Evolutionary conservation across 2,329 filamentous ascomycete genomes (phyloP).

Genomic region (Nemania diffusa): DNA sequence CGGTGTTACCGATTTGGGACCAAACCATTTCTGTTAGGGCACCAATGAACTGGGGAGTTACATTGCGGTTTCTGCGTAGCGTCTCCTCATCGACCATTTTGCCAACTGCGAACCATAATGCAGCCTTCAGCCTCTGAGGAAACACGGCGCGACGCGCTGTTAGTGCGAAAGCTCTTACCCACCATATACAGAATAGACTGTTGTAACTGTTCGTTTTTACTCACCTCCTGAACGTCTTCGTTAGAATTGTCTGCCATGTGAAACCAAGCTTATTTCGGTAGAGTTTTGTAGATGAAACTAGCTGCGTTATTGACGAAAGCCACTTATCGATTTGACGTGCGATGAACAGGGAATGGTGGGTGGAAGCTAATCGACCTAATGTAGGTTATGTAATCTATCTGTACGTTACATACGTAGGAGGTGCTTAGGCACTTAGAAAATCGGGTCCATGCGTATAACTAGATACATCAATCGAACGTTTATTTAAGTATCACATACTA

Average conservation of each 20-base stretch:
- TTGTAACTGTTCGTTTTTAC: background rate
- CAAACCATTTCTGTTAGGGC: conserved; percentile 79
- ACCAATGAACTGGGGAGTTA: conserved; percentile 91
- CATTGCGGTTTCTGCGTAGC: conserved; percentile 78
- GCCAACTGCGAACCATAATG: conserved; percentile 84
- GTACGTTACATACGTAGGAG: too few relatives aligned
- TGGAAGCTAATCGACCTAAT: background rate
- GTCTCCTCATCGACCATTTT: conserved; percentile 90
- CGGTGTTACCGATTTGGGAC: conserved; percentile 73
- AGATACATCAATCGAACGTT: too few relatives aligned
- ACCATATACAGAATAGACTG: background rate
- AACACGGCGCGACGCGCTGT: conserved; percentile 1
- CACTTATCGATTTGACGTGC: conserved; percentile 3
- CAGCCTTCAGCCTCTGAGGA: conserved; percentile 79
- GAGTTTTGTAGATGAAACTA: background rate
- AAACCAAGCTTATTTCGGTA: background rate
- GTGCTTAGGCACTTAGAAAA: too few relatives aligned
- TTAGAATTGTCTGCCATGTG: conserved; percentile 48
- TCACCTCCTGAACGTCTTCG: conserved; percentile 49
- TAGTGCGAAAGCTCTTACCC: conserved; percentile 7
- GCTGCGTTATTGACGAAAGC: background rate
- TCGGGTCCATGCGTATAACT: too few relatives aligned
- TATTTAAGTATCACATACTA: too few relatives aligned
- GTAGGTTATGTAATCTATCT: too few relatives aligned
- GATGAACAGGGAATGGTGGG: background rate